Evolutionary conservation across 768 basidiomycete genomes (phyloP).

Genomic region (Chiua virens): DNA sequence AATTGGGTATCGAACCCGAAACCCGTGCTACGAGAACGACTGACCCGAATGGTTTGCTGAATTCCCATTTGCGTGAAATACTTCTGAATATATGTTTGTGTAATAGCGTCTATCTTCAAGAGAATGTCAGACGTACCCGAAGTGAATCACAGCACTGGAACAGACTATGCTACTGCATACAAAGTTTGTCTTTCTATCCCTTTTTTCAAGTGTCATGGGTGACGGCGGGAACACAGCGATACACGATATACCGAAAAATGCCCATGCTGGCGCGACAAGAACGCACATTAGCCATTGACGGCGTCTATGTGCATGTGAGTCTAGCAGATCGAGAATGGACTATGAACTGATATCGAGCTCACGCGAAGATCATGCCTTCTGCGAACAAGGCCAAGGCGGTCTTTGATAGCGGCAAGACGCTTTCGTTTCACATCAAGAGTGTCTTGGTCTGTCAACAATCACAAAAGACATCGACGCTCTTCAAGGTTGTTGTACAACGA

Average conservation of each 20-base stretch:
- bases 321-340: not conserved
- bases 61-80: not conserved
- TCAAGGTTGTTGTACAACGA: constrained; percentile 86
- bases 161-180: constrained; percentile 84
- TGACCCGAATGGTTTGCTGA: constrained; percentile 83
- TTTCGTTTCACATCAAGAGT: constrained; percentile 89
- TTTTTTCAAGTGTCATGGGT: not conserved
- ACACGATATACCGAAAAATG: constrained; percentile 89
- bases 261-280: constrained; percentile 93
- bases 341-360: constrained; percentile 6
- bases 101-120: constrained; percentile 89
- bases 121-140: constrained; percentile 69
- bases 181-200: constrained; percentile 49
- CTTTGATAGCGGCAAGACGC: constrained; percentile 87
- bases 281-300: constrained; percentile 90
- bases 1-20: constrained; percentile 67
- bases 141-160: constrained; percentile 54
- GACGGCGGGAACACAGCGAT: constrained; percentile 58
- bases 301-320: constrained; percentile 85
- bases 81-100: not conserved
- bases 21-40: constrained; percentile 70
- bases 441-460: constrained; percentile 84
- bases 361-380: constrained; percentile 80
- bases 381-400: constrained; percentile 76
- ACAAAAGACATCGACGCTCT: constrained; percentile 72